Base-by-base conservation (phyloP, 768 basidiomycete species). In the Leccinellum rugosiceps region DNA sequence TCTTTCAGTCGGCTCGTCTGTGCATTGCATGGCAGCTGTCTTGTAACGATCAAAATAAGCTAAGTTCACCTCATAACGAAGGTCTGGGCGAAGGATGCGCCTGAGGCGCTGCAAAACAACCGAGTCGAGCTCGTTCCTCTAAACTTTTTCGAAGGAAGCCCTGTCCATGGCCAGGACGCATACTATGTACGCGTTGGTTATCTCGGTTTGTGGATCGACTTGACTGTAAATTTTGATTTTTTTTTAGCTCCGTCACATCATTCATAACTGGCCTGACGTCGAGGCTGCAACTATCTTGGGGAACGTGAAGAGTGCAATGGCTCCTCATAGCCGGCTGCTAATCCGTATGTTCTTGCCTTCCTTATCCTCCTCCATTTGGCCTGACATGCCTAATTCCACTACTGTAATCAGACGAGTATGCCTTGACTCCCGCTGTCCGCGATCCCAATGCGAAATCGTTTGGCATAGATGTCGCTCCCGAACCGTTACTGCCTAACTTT, bases 401-500 rank as follows among this genome's bases (percentile, higher is more conserved):
- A 26, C 13, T 13, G 10, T 38, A 25, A 35, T 51, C 19, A 71
- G 69, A 70, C 11, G 68, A 69, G 43, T 64, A 61, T 6, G 60
- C 59, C 25, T 11, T 69, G 44, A 55, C 35, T 17, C 44, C 54
- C 6, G 64, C 62, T 15, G 35, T 55, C 23, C 58, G 50, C 17
- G 58, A 62, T 23, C 48, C 53, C 14, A 55, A 28, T 30, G 41
- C 44, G 4, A 53, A 57, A 10, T 57, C 53, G 8, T 58, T 50
- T 28, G 58, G 55, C 41, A 38, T 59, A 69, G 66, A 67, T 7
- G 52, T 62, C 58, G 79, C 77, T 1, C 80, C 79, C 0, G 74
- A 75, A 52, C 81, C 79, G 0, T 66, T 83, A 47, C 68, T 81
- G 2, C 74, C 80, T 6, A 81, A 81, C 63, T 81, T 75, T 52